Evolutionary conservation across 176 grass and related monocot species (phyloP).

Genomic region (Canna indica): DNA sequence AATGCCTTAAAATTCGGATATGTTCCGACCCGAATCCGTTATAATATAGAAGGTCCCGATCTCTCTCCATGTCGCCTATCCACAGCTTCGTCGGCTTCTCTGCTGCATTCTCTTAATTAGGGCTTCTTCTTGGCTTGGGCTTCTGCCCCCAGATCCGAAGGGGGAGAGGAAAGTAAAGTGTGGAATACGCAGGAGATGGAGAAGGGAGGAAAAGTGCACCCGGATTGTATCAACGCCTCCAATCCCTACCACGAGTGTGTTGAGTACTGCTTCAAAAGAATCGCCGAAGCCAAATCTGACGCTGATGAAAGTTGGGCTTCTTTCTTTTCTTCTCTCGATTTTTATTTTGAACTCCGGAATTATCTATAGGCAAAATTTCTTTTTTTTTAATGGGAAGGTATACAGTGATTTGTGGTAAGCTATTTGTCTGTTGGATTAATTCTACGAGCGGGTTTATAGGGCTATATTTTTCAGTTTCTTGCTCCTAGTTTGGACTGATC

Average conservation of each 20-base stretch:
- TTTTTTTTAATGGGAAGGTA: neutral
- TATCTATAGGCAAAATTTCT: neutral
- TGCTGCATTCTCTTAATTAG: neutral
- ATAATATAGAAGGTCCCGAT: no score
- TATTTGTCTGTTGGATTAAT: no score
- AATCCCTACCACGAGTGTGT: slow-evolving; percentile 59
- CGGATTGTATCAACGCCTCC: slow-evolving; percentile 59
- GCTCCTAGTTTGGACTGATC: no score
- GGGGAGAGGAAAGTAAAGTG: no score
- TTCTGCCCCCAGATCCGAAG: no score
- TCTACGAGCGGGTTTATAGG: no score
- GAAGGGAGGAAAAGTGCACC: slow-evolving; percentile 24
- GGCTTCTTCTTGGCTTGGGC: neutral
- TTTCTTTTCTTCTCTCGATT: neutral
- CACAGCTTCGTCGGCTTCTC: neutral
- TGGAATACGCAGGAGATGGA: neutral
- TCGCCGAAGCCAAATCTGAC: slow-evolving; percentile 39
- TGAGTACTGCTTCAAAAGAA: slow-evolving; percentile 52
- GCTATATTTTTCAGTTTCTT: no score
- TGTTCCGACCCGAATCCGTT: no score
- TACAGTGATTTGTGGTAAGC: neutral
- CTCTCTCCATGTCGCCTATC: neutral
- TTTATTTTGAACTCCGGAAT: neutral
- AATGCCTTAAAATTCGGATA: no score
- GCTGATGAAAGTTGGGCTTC: slow-evolving; percentile 3